Evolutionary conservation across 176 grass and related monocot genomes (phyloP).

Genomic region (Oryza glaberrima): DNA sequence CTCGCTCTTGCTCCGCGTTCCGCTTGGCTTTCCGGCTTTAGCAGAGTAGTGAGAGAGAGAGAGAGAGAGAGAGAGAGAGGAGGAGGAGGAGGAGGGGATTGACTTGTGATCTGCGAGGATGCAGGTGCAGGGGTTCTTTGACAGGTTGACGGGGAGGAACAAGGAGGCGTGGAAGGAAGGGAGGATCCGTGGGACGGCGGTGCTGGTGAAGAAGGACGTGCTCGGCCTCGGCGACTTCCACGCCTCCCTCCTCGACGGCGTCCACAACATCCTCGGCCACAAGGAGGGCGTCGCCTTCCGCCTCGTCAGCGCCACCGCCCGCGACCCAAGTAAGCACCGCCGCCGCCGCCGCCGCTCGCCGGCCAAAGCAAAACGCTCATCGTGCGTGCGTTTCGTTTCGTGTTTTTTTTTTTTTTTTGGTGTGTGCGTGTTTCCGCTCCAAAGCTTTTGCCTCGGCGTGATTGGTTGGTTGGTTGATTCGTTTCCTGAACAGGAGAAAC

Average conservation of each 20-base stretch:
- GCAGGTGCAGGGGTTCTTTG: conserved; percentile 46
- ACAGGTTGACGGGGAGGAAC: conserved; percentile 64
- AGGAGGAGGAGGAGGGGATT: neutral
- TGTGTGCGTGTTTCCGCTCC: neutral
- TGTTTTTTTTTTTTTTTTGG: neutral
- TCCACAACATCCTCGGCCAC: conserved; percentile 55
- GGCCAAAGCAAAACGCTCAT: conserved; percentile 4
- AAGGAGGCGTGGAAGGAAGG: conserved; percentile 52
- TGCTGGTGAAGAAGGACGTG: conserved; percentile 62
- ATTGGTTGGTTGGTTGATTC: neutral
- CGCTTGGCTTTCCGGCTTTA: neutral
- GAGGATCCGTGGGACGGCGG: conserved; percentile 59
- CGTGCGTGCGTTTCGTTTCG: neutral
- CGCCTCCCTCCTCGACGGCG: conserved; percentile 63
- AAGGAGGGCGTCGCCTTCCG: conserved; percentile 52
- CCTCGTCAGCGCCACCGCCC: conserved; percentile 78
- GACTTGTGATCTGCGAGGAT: conserved; percentile 23
- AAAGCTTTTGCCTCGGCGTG: neutral
- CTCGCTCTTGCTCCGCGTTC: too few relatives aligned
- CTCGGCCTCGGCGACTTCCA: conserved; percentile 61
- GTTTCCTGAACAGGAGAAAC: neutral
- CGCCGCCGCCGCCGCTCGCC: neutral
- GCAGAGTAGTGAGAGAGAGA: neutral
- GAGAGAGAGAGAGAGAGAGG: neutral
- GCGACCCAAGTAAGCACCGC: conserved; percentile 44